These are phyloP conservation scores for Chrysanthemum seticuspe DNA, from an alignment of 129 eudicot species.

Conservation along the genomic window DNA sequence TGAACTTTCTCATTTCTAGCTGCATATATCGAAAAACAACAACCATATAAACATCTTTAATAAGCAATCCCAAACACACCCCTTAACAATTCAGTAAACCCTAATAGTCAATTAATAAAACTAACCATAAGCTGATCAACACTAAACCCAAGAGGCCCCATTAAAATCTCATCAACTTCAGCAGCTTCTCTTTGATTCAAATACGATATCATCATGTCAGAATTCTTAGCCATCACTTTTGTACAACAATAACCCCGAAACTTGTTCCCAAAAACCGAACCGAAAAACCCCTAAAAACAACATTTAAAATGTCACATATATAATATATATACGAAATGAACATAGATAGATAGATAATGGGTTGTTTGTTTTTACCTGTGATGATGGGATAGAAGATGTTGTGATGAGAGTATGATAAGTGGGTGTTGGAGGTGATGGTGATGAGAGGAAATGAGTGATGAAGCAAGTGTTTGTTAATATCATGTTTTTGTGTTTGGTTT, in stretches of 20 bases:
- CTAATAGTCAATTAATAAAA: neutral
- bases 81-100: neutral
- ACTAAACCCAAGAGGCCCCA: slow-evolving; percentile 98
- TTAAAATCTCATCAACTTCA: slow-evolving; percentile 83
- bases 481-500: slow-evolving; percentile 64
- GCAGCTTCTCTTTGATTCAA: slow-evolving; percentile 82
- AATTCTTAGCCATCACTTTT: slow-evolving; percentile 42
- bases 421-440: slow-evolving; percentile 23
- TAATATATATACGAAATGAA: neutral
- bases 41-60: too few relatives aligned
- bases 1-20: too few relatives aligned
- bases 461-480: slow-evolving; percentile 34
- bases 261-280: slow-evolving; percentile 36
- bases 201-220: slow-evolving; percentile 58
- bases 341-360: neutral
- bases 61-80: neutral
- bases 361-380: slow-evolving; percentile 32
- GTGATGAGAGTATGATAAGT: slow-evolving; percentile 3
- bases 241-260: slow-evolving; percentile 39
- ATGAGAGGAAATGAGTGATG: slow-evolving; percentile 40
- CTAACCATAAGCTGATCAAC: slow-evolving; percentile 96
- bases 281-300: slow-evolving; percentile 41
- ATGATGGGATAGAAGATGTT: slow-evolving; percentile 26
- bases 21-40: too few relatives aligned
- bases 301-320: neutral